Conservation (phyloP, 768 basidiomycete genomes). For the Leucocoprinus leucothites region DNA sequence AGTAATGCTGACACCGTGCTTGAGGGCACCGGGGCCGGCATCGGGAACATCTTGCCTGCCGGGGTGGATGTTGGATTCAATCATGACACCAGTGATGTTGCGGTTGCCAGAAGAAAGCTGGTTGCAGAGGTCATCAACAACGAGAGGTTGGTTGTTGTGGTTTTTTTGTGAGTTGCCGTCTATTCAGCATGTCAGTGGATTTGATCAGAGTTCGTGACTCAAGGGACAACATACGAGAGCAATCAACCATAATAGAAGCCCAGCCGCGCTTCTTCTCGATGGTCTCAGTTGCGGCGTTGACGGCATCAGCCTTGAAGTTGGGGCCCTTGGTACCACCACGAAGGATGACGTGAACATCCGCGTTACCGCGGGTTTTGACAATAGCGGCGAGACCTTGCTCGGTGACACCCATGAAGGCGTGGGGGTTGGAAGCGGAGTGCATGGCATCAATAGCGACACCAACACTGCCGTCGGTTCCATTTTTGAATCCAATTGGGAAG, state of each 20-base stretch:
- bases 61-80: slow-evolving; percentile 91
- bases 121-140: slow-evolving; percentile 63
- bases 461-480: slow-evolving; percentile 94
- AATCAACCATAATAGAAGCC: slow-evolving; percentile 87
- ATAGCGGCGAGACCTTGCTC: slow-evolving; percentile 90
- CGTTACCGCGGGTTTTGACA: slow-evolving; percentile 83
- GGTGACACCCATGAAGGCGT: slow-evolving; percentile 94
- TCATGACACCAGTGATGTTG: slow-evolving; percentile 92
- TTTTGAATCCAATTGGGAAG: slow-evolving; percentile 99
- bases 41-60: slow-evolving; percentile 88
- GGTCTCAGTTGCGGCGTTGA: slow-evolving; percentile 55
- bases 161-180: slow-evolving; percentile 98
- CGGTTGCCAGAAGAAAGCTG: slow-evolving; percentile 72
- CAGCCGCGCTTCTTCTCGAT: slow-evolving; percentile 61
- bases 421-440: slow-evolving; percentile 86
- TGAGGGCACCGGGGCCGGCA: slow-evolving; percentile 63
- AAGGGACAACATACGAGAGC: slow-evolving; percentile 53
- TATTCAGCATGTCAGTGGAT: slow-evolving; percentile 20
- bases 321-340: slow-evolving; percentile 91
- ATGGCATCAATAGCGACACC: slow-evolving; percentile 95
- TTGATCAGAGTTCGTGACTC: slow-evolving; percentile 4
- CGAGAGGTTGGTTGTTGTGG: slow-evolving; percentile 87
- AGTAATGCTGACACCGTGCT: slow-evolving; percentile 84
- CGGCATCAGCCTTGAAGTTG: slow-evolving; percentile 77
- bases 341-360: slow-evolving; percentile 93